Evolutionary conservation across 257 asterid species (phyloP), one percentile per base, ranked within the genome.

Genomic region (Fraxinus americana): DNA sequence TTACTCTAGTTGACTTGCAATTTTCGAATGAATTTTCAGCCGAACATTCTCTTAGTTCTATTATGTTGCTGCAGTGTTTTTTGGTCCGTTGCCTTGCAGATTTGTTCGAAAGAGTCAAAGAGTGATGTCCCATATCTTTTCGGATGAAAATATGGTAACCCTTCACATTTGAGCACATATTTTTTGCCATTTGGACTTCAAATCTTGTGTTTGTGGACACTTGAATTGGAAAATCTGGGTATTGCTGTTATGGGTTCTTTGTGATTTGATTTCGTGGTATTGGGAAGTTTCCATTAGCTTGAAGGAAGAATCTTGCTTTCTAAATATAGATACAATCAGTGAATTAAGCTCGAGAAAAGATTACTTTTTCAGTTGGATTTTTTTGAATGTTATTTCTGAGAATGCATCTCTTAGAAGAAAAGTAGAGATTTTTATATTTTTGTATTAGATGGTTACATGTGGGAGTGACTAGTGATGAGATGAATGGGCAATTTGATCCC

Each of bases 191-290:
- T n/a, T 66, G 70, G 76, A 76, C 82, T 85, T 79, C 86, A 72
- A 89, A 87, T 91, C 91, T 89, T 82, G 83, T 70, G 14, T 52
- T 54, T 82, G 77, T 84, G 71, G 41, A 19, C 72, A 71, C 16
- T 65, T 57, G 74, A 48, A 70, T 29, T 73, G 45, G 79, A 73
- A 79, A 16, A 45, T 61, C 73, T 78, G 29, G 19, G 34, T 80
- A 38, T 48, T 81, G 48, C 67, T 67, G 43, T 50, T 71, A 70
- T 35, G 65, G 70, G 73, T 70, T 67, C 14, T 19, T 74, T 79
- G 77, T 67, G 73, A 72, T 79, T 52, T 39, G 72, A 57, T 75
- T 79, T 74, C 36, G 4, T 57, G n/a, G 57, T 27, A 70, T 57
- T 75, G 75, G 41, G 45, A 71, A 75, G 78, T 13, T 75, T 61